phyloP scores from a whole-genome alignment of 179 eudicot genomes.

The Silene vulgaris region DNA sequence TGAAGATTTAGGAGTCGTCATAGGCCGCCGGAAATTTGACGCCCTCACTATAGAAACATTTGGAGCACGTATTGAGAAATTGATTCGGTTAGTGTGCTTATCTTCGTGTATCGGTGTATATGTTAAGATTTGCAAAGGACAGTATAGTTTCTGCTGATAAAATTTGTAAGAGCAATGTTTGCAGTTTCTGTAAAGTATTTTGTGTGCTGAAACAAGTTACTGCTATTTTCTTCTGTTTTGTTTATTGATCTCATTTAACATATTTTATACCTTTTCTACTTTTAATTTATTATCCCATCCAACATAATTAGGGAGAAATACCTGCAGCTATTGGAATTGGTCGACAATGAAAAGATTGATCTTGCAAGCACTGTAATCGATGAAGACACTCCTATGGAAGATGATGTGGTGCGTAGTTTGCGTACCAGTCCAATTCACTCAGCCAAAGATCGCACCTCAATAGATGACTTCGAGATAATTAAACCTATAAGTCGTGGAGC shows the following conservation, averaged over 20 bases:
- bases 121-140: neutral
- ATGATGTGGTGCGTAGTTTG: slow-evolving; percentile 90
- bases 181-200: neutral
- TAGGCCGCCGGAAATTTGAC: slow-evolving; percentile 73
- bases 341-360: slow-evolving; percentile 91
- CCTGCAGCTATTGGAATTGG: slow-evolving; percentile 83
- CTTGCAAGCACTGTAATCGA: slow-evolving; percentile 78
- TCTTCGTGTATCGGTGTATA: neutral
- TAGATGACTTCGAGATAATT: slow-evolving; percentile 95
- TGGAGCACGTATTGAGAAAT: slow-evolving; percentile 93
- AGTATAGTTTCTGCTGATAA: slow-evolving; percentile 1
- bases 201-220: neutral
- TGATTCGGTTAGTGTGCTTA: slow-evolving; percentile 57
- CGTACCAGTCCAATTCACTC: slow-evolving; percentile 92
- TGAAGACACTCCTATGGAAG: slow-evolving; percentile 97
- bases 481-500: slow-evolving; percentile 99
- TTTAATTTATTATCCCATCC: neutral
- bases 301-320: slow-evolving; percentile 72
- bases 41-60: slow-evolving; percentile 92
- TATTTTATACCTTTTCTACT: neutral
- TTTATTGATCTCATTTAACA: neutral
- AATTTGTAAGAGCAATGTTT: neutral
- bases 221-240: neutral
- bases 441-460: slow-evolving; percentile 84
- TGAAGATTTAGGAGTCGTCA: slow-evolving; percentile 76